Evolutionary conservation across 331 rosid genomes (phyloP).

Genomic region (Acacia pycnantha): DNA sequence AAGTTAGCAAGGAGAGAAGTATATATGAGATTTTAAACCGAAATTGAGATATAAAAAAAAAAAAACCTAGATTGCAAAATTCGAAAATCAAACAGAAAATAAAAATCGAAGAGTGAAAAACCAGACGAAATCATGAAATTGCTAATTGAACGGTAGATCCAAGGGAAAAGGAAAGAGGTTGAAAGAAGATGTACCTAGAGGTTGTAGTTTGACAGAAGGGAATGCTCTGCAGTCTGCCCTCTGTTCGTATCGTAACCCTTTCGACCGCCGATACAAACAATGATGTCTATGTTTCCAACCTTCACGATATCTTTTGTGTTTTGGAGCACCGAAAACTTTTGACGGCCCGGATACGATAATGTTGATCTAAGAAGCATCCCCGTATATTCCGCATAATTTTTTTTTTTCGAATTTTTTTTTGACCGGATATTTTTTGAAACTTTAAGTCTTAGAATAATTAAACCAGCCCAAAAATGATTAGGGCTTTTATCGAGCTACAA

Average conservation of each 20-base stretch:
- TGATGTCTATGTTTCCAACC: too few species aligned
- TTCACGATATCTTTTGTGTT: background rate
- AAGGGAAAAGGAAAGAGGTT: background rate
- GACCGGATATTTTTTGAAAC: too few species aligned
- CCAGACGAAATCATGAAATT: background rate
- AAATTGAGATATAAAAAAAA: background rate
- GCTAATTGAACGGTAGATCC: background rate
- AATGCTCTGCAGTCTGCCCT: background rate
- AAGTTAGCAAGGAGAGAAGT: background rate
- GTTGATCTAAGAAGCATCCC: background rate
- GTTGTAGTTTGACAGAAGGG: background rate
- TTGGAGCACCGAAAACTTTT: constrained; percentile 14
- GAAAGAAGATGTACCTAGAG: background rate
- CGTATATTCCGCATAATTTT: background rate
- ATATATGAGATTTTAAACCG: background rate
- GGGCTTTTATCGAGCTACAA: too few species aligned
- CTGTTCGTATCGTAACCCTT: constrained; percentile 29
- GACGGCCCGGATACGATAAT: constrained; percentile 21
- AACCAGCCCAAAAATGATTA: too few species aligned
- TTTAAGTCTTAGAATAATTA: too few species aligned
- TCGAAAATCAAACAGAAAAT: background rate
- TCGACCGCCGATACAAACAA: background rate
- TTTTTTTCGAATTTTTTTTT: background rate
- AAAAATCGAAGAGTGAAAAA: background rate
- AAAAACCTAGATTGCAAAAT: background rate